Conservation (phyloP, 139 green algal genomes). For the Coccomyxa sp. region DNA sequence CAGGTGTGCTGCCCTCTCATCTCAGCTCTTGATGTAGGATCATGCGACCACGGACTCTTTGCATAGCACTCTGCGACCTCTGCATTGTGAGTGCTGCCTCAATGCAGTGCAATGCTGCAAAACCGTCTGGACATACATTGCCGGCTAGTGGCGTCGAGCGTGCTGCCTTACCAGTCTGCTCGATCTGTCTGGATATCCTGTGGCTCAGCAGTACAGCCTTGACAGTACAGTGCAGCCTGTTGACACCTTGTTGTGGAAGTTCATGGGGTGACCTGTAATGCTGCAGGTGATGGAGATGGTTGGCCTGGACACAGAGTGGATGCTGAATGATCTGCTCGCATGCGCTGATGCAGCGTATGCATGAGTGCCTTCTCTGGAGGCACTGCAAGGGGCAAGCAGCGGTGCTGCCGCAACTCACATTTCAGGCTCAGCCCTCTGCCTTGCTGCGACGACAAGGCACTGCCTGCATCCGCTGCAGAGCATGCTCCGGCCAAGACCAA, state of each 20-base stretch:
- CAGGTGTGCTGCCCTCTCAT: too few species aligned
- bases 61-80: neutral
- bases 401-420: too few species aligned
- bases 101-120: too few species aligned
- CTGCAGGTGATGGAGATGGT: neutral
- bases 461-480: too few species aligned
- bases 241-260: neutral
- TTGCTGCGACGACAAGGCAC: too few species aligned
- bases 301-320: neutral
- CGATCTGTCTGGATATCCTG: neutral
- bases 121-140: neutral
- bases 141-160: neutral
- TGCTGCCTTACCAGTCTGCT: neutral
- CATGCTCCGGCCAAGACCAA: too few species aligned
- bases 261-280: neutral
- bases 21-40: too few species aligned
- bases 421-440: too few species aligned
- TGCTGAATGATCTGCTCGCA: neutral
- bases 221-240: neutral
- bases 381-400: too few species aligned
- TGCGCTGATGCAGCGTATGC: neutral
- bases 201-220: neutral
- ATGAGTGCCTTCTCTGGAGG: too few species aligned
- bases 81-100: too few species aligned
- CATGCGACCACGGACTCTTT: too few species aligned